Evolutionary conservation across 129 eudicot species (phyloP).

Genomic region (Heracleum sosnowskyi): DNA sequence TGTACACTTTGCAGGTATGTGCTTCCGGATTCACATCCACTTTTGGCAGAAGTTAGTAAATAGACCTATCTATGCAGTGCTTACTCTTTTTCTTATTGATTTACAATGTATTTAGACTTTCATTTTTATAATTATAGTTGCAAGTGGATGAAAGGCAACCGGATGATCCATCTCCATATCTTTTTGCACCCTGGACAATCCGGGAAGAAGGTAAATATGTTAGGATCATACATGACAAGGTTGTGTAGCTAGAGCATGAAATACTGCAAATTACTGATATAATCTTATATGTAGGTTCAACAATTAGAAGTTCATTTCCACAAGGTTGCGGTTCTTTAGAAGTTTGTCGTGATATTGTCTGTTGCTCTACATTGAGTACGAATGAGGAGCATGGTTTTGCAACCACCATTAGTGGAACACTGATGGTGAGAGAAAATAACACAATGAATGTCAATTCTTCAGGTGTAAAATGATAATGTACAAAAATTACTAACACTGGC

Average conservation of each 20-base stretch:
- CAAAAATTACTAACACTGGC: not conserved
- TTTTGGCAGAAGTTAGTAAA: slow-evolving; percentile 38
- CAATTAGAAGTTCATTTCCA: slow-evolving; percentile 12
- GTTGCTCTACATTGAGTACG: slow-evolving; percentile 9
- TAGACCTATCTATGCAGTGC: not conserved
- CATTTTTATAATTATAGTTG: slow-evolving; percentile 2
- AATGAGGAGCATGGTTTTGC: slow-evolving; percentile 15
- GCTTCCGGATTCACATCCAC: slow-evolving; percentile 52
- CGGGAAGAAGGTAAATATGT: slow-evolving; percentile 37
- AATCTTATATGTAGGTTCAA: not conserved
- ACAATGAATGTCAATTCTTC: not conserved
- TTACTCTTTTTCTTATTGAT: not conserved
- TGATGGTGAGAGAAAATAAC: slow-evolving; percentile 48
- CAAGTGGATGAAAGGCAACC: slow-evolving; percentile 37
- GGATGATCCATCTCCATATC: slow-evolving; percentile 50
- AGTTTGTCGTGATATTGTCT: slow-evolving; percentile 12
- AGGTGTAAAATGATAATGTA: not conserved
- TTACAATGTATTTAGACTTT: not conserved
- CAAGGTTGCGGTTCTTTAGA: not conserved
- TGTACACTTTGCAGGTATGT: slow-evolving; percentile 32
- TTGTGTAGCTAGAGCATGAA: not conserved
- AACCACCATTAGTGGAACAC: slow-evolving; percentile 42
- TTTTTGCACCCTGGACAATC: slow-evolving; percentile 31
- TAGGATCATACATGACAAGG: not conserved
- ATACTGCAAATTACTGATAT: not conserved